Evolutionary conservation across 1,284 basidiomycete species (phyloP), one percentile per base, ranked within the genome.

Genomic region (Pascua sp.): DNA sequence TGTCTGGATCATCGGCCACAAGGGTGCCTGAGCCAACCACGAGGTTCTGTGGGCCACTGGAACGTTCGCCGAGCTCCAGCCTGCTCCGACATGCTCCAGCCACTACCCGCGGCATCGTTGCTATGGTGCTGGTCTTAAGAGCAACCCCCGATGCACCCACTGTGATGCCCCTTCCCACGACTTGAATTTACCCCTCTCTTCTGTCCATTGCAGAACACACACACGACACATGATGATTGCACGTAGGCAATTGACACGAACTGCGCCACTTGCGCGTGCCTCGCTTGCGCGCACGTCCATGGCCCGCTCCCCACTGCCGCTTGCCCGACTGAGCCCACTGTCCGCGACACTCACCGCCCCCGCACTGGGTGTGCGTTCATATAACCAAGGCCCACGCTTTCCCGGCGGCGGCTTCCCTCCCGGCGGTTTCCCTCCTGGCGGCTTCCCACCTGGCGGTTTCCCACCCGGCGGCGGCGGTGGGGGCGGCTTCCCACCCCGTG

Each of bases 321-420:
- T 32, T 7, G 24, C 24, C 4, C 24, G 24, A 32, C 24, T 32
- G 24, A 32, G 24, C 24, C 38, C 47, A 36, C 15, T 39, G 9
- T 8, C 15, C 47, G n/a, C 8, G 11, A 13, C 38, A 15, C 12
- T 11, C 49, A n/a, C 41, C 24, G 15, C 40, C 18, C 17, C 38
- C 15, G 7, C 39, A 15, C 41, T n/a, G 2, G 41, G 36, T n/a
- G 42, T 47, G 13, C 64, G 68, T 10, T 38, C 53, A 16, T 71
- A 69, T 57, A 65, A 62, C 11, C 59, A 63, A 49, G 59, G 60
- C 11, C 67, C 65, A 41, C 63, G 24, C 24, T 62, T 47, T 17
- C 47, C 44, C 16, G 51, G 51, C 49, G 56, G 55, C 41, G 65
- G 65, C n/a, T 62, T 60, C 17, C 62, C 62, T 0, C 62, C 64